Base-by-base conservation (phyloP, 2,329 filamentous ascomycete species). In the Ceratocystis diversiconidia region DNA sequence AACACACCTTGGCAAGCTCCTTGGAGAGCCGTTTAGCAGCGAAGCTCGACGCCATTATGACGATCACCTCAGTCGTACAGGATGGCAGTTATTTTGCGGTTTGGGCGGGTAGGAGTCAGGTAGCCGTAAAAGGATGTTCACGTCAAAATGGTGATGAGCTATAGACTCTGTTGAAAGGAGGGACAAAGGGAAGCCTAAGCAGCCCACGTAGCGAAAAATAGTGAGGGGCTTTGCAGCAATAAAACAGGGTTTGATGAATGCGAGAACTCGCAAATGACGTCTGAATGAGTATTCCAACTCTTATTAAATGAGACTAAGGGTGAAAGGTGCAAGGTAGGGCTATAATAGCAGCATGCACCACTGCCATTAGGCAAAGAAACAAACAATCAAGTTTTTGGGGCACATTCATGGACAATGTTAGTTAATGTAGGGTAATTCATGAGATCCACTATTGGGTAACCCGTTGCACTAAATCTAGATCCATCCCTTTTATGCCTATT, bases 21-120 rank as follows among this genome's bases (percentile, higher is more conserved):
- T 86, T 86, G 57, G 77, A 76, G 68, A 86, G 73, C 48, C 84
- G 77, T 73, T 85, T 85, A 19, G 78, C 75, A 64, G 82, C 80
- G 69, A 82, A 78, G 67, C 73, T 75, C 67, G 78, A 76, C 22
- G 52, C 50, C 63, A 65, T 65, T 62, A 17, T 36, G 43, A 50
- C 41, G 28, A 36, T 62, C 8, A 25, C 19, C 8, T 36, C 25
- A 36, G 22, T 32, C 7, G 46, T 15, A 48, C 60, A 44, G 32
- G 41, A 30, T 19, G 25, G 25, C 36, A n/a, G 43, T 50, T 32
- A 32, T 57, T 5, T n/a, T 19, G 28, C 28, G 55, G 28, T 8
- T 59, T 30, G 28, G 55, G 28, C 55, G 28, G 46, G 41, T 19
- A 55, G 15, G 19, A 36, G 43, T 55, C 61, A 55, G n/a, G 28